Conservation (phyloP, 148 eudicot species). For the Rhododendron ovatum region DNA sequence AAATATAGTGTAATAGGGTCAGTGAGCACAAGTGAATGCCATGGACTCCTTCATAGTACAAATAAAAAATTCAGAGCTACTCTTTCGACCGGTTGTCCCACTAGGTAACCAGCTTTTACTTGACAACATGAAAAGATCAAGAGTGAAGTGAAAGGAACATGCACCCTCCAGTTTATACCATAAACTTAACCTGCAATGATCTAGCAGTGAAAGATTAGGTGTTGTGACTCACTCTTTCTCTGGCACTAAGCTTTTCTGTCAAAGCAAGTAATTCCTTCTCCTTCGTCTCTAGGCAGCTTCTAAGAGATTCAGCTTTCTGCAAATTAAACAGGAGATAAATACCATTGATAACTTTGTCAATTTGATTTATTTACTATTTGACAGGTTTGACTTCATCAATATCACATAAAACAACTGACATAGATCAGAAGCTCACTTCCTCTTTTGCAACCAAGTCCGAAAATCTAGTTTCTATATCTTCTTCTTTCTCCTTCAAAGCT, state of each 20-base stretch:
- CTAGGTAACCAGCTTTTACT: background rate
- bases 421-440: conserved; percentile 39
- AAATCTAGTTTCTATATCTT: conserved; percentile 43
- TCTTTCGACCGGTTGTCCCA: background rate
- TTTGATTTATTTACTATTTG: background rate
- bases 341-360: background rate
- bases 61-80: background rate
- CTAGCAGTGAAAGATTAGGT: background rate
- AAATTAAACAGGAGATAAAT: conserved; percentile 11
- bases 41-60: background rate
- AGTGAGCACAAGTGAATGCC: background rate
- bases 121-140: background rate
- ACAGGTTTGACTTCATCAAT: background rate
- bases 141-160: background rate
- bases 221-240: conserved; percentile 66
- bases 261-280: conserved; percentile 51
- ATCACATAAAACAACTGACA: background rate
- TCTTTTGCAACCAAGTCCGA: conserved; percentile 54
- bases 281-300: conserved; percentile 49
- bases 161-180: background rate
- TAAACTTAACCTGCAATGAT: background rate
- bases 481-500: conserved; percentile 50
- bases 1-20: too few relatives aligned
- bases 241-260: conserved; percentile 56
- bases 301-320: conserved; percentile 61